A percentile compares a stretch with the other conserved stretches of the same genome.
Evolutionary conservation across 345 rosid genomes (phyloP).

Genomic region (Crucihimalaya himalaica): DNA sequence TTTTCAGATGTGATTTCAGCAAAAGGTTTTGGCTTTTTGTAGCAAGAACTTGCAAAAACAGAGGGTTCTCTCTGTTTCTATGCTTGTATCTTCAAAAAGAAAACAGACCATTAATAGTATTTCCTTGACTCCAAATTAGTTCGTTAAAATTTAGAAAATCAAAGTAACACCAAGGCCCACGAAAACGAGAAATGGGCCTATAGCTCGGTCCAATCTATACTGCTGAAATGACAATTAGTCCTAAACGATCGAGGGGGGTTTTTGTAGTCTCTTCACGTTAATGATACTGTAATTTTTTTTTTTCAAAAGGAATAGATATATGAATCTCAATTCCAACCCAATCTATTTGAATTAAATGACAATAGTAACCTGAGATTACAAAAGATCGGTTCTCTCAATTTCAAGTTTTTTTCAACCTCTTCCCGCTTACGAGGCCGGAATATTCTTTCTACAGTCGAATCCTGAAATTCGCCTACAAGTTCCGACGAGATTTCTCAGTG

Average conservation of each 20-base stretch:
- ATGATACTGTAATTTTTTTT: no score
- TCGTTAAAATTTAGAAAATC: not conserved
- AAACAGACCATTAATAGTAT: conserved; percentile 9
- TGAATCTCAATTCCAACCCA: not conserved
- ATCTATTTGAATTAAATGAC: not conserved
- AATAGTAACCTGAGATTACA: not conserved
- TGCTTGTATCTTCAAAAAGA: conserved; percentile 22
- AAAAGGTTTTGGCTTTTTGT: not conserved
- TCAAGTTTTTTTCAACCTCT: conserved; percentile 35
- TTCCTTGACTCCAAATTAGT: not conserved
- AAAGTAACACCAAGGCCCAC: conserved; percentile 16
- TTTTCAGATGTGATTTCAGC: not conserved
- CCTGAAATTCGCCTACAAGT: not conserved
- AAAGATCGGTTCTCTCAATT: conserved; percentile 30
- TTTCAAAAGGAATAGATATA: no score
- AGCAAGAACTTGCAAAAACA: conserved; percentile 21
- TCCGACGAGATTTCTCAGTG: conserved; percentile 2
- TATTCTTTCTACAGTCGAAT: conserved; percentile 22
- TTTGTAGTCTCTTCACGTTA: no score
- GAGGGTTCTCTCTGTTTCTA: conserved; percentile 19
- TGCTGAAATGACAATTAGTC: not conserved
- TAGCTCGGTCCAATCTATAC: not conserved
- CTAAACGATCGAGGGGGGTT: not conserved
- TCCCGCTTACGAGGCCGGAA: conserved; percentile 42
- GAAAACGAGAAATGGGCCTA: not conserved